Base-by-base conservation (phyloP, 1,139 yeast genomes). In the Wickerhamiella pararugosa region DNA sequence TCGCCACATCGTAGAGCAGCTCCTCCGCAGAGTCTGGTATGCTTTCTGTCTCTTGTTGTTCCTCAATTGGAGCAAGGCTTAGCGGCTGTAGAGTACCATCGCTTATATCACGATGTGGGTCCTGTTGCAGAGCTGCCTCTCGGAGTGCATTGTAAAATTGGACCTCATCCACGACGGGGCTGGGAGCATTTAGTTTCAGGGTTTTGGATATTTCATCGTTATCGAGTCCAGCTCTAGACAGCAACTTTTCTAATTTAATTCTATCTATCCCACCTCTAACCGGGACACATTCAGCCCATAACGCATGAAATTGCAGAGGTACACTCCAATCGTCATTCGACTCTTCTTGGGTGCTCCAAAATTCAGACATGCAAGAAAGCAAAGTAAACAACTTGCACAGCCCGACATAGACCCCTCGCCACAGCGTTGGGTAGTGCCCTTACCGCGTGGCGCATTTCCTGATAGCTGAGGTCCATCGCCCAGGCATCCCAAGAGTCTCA, bases 251-350 rank as follows among this genome's bases (percentile, higher is more conserved):
- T 5, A 38, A 21, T n/a, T 28, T 25, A 10, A 21, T 7, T 7
- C 29, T 31, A 8, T 33, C 33, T 3, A 38, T 33, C 33, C 33
- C 10, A 25, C 36, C 41, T 9, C 29, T 27, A 2, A 11, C 36
- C 5, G 41, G 41, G 25, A 36, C 36, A 9, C 33, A 32, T 11
- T 38, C 36, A 15, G 41, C 34, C 15, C 29, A 38, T 7, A 38
- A 10, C 25, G 34, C 30, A 8, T 33, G 33, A 21, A 32, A 38
- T 6, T n/a, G 32, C 6, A 38, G 36, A 29, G 40, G 40, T n/a
- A 35, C 21, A 15, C 21, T 15, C 21, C 21, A 15, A 15, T 15
- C 21, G 21, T 15, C 21, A 4, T 15, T 15, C 21, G 21, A 15
- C 21, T 15, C 21, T 15, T 15, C 21, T 15, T 15, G 21, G 21